Conservation (phyloP, 495 filamentous ascomycete species). For the Xylaria palmicola region DNA sequence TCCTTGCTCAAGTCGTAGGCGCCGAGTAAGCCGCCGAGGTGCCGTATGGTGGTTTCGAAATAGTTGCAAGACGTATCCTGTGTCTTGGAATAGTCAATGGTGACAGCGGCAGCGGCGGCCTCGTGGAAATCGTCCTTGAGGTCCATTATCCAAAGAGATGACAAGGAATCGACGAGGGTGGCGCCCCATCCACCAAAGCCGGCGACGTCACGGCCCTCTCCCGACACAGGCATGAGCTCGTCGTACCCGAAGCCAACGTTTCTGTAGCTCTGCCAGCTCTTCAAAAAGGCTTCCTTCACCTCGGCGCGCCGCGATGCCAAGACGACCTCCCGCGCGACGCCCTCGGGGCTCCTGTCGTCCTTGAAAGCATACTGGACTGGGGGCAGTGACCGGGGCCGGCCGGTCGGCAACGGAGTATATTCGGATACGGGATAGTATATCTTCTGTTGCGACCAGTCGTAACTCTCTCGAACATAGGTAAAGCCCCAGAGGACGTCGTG, state of each 20-base stretch:
- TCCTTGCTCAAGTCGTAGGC: conserved; percentile 74
- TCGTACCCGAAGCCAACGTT: conserved; percentile 74
- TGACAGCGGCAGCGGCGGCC: conserved; percentile 71
- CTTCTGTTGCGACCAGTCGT: conserved; percentile 42
- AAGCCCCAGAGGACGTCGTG: conserved; percentile 29
- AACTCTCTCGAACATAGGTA: conserved; percentile 36
- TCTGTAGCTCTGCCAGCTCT: conserved; percentile 78
- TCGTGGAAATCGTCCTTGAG: conserved; percentile 85
- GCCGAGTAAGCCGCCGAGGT: conserved; percentile 72
- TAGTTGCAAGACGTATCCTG: conserved; percentile 59
- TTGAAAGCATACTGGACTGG: conserved; percentile 42
- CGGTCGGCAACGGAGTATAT: conserved; percentile 36
- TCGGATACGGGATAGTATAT: conserved; percentile 35
- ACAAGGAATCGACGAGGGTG: conserved; percentile 85
- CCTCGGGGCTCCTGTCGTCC: conserved; percentile 29
- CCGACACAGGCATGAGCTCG: conserved; percentile 65
- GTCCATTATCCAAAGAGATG: conserved; percentile 95
- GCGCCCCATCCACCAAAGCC: conserved; percentile 91
- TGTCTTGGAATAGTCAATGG: conserved; percentile 81
- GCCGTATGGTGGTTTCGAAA: conserved; percentile 80
- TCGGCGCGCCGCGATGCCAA: conserved; percentile 45
- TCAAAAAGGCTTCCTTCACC: conserved; percentile 68
- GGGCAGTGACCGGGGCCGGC: conserved; percentile 34
- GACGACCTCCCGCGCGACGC: conserved; percentile 33
- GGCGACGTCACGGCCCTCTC: conserved; percentile 56